phyloP scores from a whole-genome alignment of 331 rosid species.

The Malus hybrid region DNA sequence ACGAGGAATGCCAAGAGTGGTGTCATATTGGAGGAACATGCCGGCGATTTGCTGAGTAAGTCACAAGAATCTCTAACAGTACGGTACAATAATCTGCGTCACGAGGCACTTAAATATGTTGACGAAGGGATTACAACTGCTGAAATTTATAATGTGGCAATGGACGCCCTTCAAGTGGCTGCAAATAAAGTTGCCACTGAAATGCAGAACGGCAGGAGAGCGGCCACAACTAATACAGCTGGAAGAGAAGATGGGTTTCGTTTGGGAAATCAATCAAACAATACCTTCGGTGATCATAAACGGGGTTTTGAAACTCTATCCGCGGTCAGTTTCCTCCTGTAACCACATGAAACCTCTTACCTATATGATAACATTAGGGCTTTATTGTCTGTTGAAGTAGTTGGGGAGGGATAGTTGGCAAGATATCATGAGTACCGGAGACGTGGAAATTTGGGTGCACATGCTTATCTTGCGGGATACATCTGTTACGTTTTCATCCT shows the following conservation, averaged over 20 bases:
- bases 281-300: constrained; percentile 15
- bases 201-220: constrained; percentile 21
- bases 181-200: constrained; percentile 28
- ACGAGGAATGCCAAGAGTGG: constrained; percentile 53
- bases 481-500: background rate
- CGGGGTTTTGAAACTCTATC: constrained; percentile 22
- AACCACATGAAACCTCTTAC: background rate
- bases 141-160: constrained; percentile 28
- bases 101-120: constrained; percentile 42
- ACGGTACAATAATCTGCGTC: constrained; percentile 38
- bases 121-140: constrained; percentile 30
- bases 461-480: background rate
- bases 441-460: background rate
- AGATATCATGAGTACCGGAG: background rate
- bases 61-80: constrained; percentile 29
- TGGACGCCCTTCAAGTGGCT: constrained; percentile 40
- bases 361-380: background rate
- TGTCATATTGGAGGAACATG: constrained; percentile 35
- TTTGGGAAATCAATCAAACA: constrained; percentile 23
- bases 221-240: constrained; percentile 14
- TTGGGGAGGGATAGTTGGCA: background rate
- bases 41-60: constrained; percentile 22
- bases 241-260: constrained; percentile 9
- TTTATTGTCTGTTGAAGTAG: background rate
- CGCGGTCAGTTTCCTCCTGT: constrained; percentile 17